Evolutionary conservation across 208 protist species (phyloP).

Genomic region (Herpetomonas muscarum): DNA sequence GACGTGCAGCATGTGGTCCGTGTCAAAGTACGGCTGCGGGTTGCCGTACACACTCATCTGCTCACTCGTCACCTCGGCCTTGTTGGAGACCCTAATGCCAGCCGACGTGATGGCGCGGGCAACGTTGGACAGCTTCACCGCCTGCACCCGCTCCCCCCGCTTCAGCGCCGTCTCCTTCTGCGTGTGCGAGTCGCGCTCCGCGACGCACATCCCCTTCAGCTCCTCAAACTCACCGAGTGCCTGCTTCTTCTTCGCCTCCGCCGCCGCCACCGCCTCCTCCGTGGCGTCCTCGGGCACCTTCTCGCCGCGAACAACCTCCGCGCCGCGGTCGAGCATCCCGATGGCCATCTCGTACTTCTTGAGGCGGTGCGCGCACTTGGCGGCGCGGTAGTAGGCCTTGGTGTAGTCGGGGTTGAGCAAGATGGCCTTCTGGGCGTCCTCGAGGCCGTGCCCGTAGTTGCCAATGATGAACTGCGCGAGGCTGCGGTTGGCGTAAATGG

Average conservation of each 20-base stretch:
- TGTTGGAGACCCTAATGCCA: conserved; percentile 52
- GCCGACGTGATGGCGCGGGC: conserved; percentile 53
- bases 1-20: conserved; percentile 69
- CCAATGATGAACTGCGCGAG: conserved; percentile 83
- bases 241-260: neutral
- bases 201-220: conserved; percentile 34
- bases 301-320: conserved; percentile 8
- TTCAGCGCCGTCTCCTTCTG: conserved; percentile 33
- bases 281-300: neutral
- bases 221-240: conserved; percentile 49
- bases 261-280: neutral
- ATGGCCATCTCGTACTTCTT: conserved; percentile 72
- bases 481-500: conserved; percentile 83
- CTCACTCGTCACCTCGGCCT: conserved; percentile 71
- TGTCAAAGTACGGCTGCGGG: conserved; percentile 75
- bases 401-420: conserved; percentile 71
- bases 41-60: conserved; percentile 83
- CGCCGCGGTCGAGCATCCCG: conserved; percentile 52
- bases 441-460: conserved; percentile 83
- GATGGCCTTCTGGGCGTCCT: conserved; percentile 78
- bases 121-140: conserved; percentile 59
- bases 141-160: conserved; percentile 29
- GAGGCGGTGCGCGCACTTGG: conserved; percentile 63
- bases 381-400: conserved; percentile 87
- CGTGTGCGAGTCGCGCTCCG: conserved; percentile 15